Percentiles rank a stretch among this genome's conserved stretches.
These are phyloP conservation scores for Skeletonema tropicum DNA, from an alignment of 108 stramenopile genomes.

Conservation along the genomic window DNA sequence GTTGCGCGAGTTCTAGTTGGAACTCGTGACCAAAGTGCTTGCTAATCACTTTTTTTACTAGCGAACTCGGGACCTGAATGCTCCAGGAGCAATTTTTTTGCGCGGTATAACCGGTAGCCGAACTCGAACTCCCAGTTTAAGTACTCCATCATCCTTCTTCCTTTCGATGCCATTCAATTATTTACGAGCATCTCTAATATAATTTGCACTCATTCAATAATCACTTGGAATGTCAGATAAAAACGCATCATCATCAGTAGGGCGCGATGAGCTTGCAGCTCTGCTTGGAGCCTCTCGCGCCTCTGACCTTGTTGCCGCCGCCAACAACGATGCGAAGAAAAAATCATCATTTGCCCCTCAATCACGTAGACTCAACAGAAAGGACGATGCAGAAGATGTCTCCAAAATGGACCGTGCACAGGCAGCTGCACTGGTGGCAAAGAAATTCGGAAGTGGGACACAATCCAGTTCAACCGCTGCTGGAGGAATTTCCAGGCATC, in stretches of 20 bases:
- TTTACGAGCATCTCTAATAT: too few species aligned
- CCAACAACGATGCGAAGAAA: slow-evolving; percentile 1
- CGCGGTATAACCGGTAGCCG: too few species aligned
- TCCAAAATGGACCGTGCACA: slow-evolving; percentile 72
- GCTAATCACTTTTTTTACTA: too few species aligned
- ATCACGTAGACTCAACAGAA: not conserved
- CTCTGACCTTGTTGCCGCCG: slow-evolving; percentile 37
- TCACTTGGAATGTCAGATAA: not conserved
- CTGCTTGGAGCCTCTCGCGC: slow-evolving; percentile 70
- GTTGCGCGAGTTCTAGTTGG: too few species aligned
- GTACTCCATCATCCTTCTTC: too few species aligned
- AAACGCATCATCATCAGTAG: slow-evolving; percentile 38
- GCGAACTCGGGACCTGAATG: too few species aligned
- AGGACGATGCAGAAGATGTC: slow-evolving; percentile 51
- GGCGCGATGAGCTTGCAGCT: slow-evolving; percentile 82
- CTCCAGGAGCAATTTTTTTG: too few species aligned
- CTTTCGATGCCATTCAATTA: too few species aligned
- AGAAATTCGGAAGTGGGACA: slow-evolving; percentile 21
- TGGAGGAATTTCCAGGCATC: slow-evolving; percentile 25
- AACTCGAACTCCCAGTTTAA: too few species aligned
- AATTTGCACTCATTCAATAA: too few species aligned
- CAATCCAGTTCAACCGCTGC: slow-evolving; percentile 6
- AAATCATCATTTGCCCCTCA: slow-evolving; percentile 1
- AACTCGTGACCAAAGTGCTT: too few species aligned
- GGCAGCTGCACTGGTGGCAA: slow-evolving; percentile 65